Base-by-base conservation (phyloP, 768 basidiomycete genomes). In the Cystobasidium tubakii region DNA sequence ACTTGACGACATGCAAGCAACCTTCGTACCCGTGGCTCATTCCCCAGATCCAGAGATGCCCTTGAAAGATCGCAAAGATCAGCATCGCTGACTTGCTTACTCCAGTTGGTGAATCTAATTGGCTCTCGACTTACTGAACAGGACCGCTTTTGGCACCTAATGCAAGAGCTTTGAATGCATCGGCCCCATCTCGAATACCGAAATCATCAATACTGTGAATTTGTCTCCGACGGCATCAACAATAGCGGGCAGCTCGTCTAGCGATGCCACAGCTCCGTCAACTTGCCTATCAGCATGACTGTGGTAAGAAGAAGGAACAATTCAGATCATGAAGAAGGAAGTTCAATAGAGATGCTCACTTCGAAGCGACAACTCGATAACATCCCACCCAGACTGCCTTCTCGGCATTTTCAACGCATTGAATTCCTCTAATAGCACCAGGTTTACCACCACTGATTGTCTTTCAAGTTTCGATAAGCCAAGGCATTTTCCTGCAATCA, bases 81-180 rank as follows among this genome's bases (percentile, higher is more conserved):
- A n/a, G n/a, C n/a, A n/a, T n/a, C n/a, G n/a, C n/a, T n/a, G n/a
- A n/a, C n/a, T n/a, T n/a, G n/a, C n/a, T n/a, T n/a, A n/a, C n/a
- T n/a, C n/a, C n/a, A n/a, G n/a, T n/a, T n/a, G n/a, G n/a, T n/a
- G n/a, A n/a, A n/a, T n/a, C n/a, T n/a, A n/a, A n/a, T n/a, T 73
- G 33, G 42, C 25, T 39, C 57, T 79, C 3, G 76, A 74, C 87
- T 83, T 79, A 6, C 86, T 86, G 60, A 86, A 82, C 23, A 92
- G 80, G 19, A 93, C 87, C 9, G 84, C 90, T 77, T 93, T 88
- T 9, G n/a, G 92, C 92, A 50, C 92, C 91, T 0, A 94, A 83
- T 0, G 91, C 91, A 33, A 93, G 81, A 0, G 92, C 92, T 81
- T 86, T 86, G 81, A 86, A 84, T 57, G 92, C 86, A 75, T 95